phyloP scores from a whole-genome alignment of 768 basidiomycete species.

The Obba rivulosa region DNA sequence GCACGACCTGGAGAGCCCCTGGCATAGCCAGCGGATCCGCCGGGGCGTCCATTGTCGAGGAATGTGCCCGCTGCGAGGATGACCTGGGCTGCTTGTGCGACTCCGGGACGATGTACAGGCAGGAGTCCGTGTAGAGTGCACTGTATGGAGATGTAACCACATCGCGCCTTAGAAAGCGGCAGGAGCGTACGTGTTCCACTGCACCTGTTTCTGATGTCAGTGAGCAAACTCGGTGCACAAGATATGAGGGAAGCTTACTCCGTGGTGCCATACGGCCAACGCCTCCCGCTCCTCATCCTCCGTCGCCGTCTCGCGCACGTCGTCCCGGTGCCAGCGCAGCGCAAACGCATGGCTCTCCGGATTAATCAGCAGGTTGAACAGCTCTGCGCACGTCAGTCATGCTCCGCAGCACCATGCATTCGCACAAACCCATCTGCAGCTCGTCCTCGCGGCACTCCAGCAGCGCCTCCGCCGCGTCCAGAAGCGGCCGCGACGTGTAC shows the following conservation, averaged over 20 bases:
- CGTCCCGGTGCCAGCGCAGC: conserved; percentile 77
- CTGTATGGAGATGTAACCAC: conserved; percentile 26
- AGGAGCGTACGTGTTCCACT: conserved; percentile 74
- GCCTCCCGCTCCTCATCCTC: conserved; percentile 55
- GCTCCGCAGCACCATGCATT: not conserved
- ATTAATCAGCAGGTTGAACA: conserved; percentile 75
- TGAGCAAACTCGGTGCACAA: not conserved
- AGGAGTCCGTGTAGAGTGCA: conserved; percentile 62
- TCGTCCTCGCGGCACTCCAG: conserved; percentile 52
- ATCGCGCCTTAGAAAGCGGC: not conserved
- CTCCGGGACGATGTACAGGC: conserved; percentile 65
- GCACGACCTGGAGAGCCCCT: conserved; percentile 47
- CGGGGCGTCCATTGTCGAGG: conserved; percentile 45
- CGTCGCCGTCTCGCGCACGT: conserved; percentile 53
- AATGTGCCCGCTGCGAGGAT: conserved; percentile 50
- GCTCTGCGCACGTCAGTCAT: conserved; percentile 34
- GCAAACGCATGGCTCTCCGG: conserved; percentile 61
- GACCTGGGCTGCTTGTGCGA: conserved; percentile 59
- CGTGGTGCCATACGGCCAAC: conserved; percentile 56
- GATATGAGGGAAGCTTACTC: conserved; percentile 39
- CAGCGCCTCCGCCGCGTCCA: conserved; percentile 38
- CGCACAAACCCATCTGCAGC: conserved; percentile 61
- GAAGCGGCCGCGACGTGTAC: conserved; percentile 56
- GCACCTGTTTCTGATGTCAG: conserved; percentile 39
- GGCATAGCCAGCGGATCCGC: conserved; percentile 65